These are phyloP conservation scores for Penicillium arizonense DNA, from an alignment of 495 filamentous ascomycete genomes.

Conservation along the genomic window DNA sequence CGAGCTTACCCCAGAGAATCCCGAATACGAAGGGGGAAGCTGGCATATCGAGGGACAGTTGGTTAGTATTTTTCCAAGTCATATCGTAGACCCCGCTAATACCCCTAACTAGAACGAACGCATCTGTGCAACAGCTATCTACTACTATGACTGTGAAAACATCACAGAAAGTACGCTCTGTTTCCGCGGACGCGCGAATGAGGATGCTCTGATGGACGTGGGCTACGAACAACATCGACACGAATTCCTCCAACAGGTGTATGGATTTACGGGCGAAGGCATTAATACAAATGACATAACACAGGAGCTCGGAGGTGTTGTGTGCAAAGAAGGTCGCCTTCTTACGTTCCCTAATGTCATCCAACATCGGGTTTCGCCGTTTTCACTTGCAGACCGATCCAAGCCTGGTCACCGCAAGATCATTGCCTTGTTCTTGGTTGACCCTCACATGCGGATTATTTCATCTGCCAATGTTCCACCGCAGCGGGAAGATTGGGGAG, in stretches of 20 bases:
- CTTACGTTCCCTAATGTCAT: constrained; percentile 35
- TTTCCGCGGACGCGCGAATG: constrained; percentile 43
- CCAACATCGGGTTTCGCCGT: constrained; percentile 54
- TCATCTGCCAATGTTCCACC: constrained; percentile 58
- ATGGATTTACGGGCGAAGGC: constrained; percentile 16
- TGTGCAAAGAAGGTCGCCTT: constrained; percentile 28
- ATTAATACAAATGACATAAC: constrained; percentile 12
- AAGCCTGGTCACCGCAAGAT: constrained; percentile 57
- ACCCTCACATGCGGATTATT: constrained; percentile 51
- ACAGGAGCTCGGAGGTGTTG: constrained; percentile 36
- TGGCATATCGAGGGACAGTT: constrained; percentile 60
- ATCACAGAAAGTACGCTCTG: constrained; percentile 53
- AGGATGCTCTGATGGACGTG: constrained; percentile 11
- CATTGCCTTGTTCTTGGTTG: constrained; percentile 57
- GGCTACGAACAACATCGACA: constrained; percentile 29
- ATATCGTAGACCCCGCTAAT: not conserved
- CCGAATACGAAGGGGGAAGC: constrained; percentile 44
- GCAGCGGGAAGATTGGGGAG: constrained; percentile 43
- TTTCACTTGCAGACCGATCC: constrained; percentile 47
- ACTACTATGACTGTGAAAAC: constrained; percentile 64
- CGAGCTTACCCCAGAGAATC: constrained; percentile 56
- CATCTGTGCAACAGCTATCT: constrained; percentile 59
- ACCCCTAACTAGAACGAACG: constrained; percentile 42
- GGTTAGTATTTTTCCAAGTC: constrained; percentile 15
- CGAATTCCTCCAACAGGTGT: constrained; percentile 31